phyloP scores from a whole-genome alignment of 345 rosid species.

The Ceriops zippeliana region DNA sequence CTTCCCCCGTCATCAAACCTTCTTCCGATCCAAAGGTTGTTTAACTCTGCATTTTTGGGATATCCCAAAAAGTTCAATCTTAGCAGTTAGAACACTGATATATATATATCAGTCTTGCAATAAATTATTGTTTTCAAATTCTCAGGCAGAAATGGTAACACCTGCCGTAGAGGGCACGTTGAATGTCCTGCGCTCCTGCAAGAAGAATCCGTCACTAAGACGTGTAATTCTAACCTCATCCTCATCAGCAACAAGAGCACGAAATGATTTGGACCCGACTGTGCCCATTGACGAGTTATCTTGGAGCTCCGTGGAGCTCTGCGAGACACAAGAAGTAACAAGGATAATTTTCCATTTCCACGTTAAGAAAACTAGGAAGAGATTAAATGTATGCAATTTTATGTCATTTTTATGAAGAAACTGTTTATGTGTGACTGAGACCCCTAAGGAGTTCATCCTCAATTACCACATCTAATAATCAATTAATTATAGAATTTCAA shows the following conservation, averaged over 20 bases:
- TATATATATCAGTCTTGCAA: neutral
- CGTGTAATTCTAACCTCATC: slow-evolving; percentile 89
- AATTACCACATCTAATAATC: too few species aligned
- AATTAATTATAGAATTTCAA: too few species aligned
- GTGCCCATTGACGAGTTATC: slow-evolving; percentile 75
- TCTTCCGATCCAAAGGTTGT: slow-evolving; percentile 69
- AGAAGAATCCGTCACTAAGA: slow-evolving; percentile 54
- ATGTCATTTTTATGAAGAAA: too few species aligned
- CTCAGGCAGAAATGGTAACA: slow-evolving; percentile 67
- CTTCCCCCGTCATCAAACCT: slow-evolving; percentile 80
- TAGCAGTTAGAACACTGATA: too few species aligned
- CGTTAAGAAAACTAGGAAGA: too few species aligned
- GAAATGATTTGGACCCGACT: slow-evolving; percentile 60
- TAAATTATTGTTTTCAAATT: neutral
- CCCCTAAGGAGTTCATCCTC: too few species aligned
- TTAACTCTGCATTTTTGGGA: neutral
- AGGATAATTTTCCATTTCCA: too few species aligned
- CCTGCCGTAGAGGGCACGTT: slow-evolving; percentile 82
- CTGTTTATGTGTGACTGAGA: too few species aligned
- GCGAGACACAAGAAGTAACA: slow-evolving; percentile 60
- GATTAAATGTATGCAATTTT: too few species aligned
- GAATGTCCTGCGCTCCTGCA: slow-evolving; percentile 78
- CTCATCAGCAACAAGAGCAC: slow-evolving; percentile 67
- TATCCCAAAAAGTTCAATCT: neutral
- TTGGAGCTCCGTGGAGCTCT: slow-evolving; percentile 79